Base-by-base conservation (phyloP, 805 yeast genomes). In the Pichia manshurica region DNA sequence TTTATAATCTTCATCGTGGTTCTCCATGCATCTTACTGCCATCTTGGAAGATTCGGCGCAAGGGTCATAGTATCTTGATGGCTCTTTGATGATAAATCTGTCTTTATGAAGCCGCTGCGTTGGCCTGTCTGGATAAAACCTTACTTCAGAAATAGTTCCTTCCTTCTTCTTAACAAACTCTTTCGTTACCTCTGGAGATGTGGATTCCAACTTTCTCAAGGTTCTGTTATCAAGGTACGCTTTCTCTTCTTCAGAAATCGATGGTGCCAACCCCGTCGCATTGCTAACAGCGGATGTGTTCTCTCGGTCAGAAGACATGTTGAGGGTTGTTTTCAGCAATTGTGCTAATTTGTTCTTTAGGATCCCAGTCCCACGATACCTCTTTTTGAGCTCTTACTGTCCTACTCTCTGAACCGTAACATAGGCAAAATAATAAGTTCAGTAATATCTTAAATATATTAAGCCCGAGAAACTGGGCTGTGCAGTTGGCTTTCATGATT, bases 1-100 rank as follows among this genome's bases (percentile, higher is more conserved):
- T 59, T 61, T 80, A 70, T 73, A 78, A 71, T 78, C 87, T 71
- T 78, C 82, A 56, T 82, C 74, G 60, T 90, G 87, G 43, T 84
- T 65, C 56, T 87, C 91, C 63, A 91, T 70, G 59, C 99, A 91
- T 54, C 77, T 78, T 54, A 89, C 71, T 39, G 96, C 86, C 81
- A 95, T 91, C 61, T 81, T 82, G 9, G 96, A 75, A 33, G 93
- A 82, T 59, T 89, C 93, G 41, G 82, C 84, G 65, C 99, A 91
- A 0, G 99, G 99, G 62, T 91, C 97, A 59, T 84, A 91, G 64
- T 74, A 93, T 61, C 84, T 79, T 6, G 95, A 82, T 3, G 95
- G 84, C 31, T 78, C 90, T 58, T 91, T 90, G 16, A 78, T 68
- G 1, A 80, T 72, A 72, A 89, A 89, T 49, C 79, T 71, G 52